Conservation (phyloP, 23 red algal species). For the Gracilaria gracilis region DNA sequence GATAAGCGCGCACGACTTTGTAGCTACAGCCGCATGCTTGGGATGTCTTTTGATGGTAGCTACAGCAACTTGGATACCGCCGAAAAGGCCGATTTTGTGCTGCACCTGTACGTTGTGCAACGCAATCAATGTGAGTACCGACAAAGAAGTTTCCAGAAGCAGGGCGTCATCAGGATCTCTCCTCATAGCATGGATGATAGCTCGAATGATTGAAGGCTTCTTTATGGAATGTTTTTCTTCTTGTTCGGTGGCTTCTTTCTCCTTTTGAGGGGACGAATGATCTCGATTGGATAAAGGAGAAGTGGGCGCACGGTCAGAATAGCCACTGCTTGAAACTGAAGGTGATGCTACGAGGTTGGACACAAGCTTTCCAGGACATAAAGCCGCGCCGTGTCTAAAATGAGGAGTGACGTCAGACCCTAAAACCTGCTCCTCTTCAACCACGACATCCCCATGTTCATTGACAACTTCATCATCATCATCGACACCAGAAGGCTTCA, state of each 20-base stretch:
- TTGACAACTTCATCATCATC: conserved; percentile 13
- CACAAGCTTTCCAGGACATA: conserved; percentile 24
- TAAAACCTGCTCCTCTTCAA: conserved; percentile 41
- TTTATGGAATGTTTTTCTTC: neutral
- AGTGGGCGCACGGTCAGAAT: conserved; percentile 1
- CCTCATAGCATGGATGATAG: conserved; percentile 46
- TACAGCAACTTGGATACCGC: conserved; percentile 43
- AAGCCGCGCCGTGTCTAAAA: conserved; percentile 38
- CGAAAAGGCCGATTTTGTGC: conserved; percentile 28
- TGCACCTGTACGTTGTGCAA: conserved; percentile 45
- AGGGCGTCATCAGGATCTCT: conserved; percentile 48
- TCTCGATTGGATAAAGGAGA: neutral
- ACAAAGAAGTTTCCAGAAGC: conserved; percentile 35
- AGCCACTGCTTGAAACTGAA: conserved; percentile 24
- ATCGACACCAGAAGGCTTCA: neutral
- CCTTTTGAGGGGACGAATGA: neutral
- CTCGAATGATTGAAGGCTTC: conserved; percentile 21
- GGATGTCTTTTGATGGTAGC: conserved; percentile 65
- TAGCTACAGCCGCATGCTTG: conserved; percentile 13
- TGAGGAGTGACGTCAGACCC: conserved; percentile 14
- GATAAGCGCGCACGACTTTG: conserved; percentile 38
- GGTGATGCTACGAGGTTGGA: conserved; percentile 2
- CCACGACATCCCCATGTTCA: conserved; percentile 49
- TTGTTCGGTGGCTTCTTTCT: neutral
- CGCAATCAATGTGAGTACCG: conserved; percentile 37